Evolutionary conservation across 768 basidiomycete species (phyloP).

Genomic region (Lyophyllum decastes): DNA sequence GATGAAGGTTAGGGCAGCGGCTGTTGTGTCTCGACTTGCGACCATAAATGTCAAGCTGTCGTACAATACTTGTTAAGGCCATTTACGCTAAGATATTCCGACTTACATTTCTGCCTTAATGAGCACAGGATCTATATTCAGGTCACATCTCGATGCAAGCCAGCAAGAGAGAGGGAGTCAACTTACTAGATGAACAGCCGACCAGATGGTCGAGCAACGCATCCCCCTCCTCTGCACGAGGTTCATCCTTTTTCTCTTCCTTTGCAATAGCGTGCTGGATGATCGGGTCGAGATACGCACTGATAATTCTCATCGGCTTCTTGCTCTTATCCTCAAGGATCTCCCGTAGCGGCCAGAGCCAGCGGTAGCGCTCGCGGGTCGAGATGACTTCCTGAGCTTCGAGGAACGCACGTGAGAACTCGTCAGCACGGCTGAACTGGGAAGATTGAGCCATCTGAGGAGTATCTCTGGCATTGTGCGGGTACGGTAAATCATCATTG

Average conservation of each 20-base stretch:
- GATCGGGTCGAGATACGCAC: constrained; percentile 53
- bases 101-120: constrained; percentile 48
- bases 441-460: constrained; percentile 22
- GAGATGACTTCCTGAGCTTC: constrained; percentile 46
- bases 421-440: constrained; percentile 33
- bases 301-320: constrained; percentile 52
- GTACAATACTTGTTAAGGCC: not conserved
- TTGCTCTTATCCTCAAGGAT: constrained; percentile 45
- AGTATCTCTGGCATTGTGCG: constrained; percentile 36
- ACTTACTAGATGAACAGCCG: constrained; percentile 44
- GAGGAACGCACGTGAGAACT: constrained; percentile 51
- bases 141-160: not conserved
- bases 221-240: constrained; percentile 39
- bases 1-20: constrained; percentile 42
- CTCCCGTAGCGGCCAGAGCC: constrained; percentile 57
- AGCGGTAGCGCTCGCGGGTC: constrained; percentile 42
- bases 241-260: constrained; percentile 31
- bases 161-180: not conserved
- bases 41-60: constrained; percentile 47
- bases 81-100: not conserved
- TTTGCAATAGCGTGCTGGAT: constrained; percentile 49
- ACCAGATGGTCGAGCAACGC: constrained; percentile 62
- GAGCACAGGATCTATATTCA: constrained; percentile 38
- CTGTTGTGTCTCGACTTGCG: constrained; percentile 49
- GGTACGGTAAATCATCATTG: constrained; percentile 51